Base-by-base conservation (phyloP, 1,139 yeast genomes). In the Candida sanyaensis region DNA sequence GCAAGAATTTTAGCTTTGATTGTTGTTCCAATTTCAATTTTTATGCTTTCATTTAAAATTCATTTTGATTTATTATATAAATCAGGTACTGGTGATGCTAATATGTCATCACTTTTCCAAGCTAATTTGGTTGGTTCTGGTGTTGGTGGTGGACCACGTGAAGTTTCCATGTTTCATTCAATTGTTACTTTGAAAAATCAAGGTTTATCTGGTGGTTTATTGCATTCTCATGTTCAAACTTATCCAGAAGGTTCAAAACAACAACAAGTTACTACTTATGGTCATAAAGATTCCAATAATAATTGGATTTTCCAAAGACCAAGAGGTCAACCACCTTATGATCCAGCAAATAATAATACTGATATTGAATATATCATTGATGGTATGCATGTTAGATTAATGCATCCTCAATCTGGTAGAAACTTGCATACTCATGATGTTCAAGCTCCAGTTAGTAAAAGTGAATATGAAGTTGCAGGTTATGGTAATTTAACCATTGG, bases 101-200 rank as follows among this genome's bases (percentile, higher is more conserved):
- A 88, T 61, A 95, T 95, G 99, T 88, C 96, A 13, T 90, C 98
- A 0, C 76, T 95, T 55, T 93, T 93, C 81, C 99, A 93, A 73
- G 99, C 99, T 47, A 88, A 90, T 65, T 78, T 93, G 61, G 70
- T 75, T 41, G 96, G 96, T 37, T 83, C 93, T 32, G 83, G 81
- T 50, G 85, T 92, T 52, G 88, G 84, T 49, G 83, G 85, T 48
- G 97, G 97, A 27, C 96, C 99, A 55, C 77, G 96, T 68, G 97
- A 92, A 58, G 76, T 93, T 43, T 83, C 96, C 37, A 73, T 88
- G 48, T 92, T 90, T 37, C 81, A 85, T 48, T 90, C 98, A 1
- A 66, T 77, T 31, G 79, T 89, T 48, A 89, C 98, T 5, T 65
- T 93, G 52, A 93, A 91, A 69, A 89, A 85, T 66, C 96, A 90